Evolutionary conservation across 148 eudicot genomes (phyloP).

Genomic region (Arbutus unedo): DNA sequence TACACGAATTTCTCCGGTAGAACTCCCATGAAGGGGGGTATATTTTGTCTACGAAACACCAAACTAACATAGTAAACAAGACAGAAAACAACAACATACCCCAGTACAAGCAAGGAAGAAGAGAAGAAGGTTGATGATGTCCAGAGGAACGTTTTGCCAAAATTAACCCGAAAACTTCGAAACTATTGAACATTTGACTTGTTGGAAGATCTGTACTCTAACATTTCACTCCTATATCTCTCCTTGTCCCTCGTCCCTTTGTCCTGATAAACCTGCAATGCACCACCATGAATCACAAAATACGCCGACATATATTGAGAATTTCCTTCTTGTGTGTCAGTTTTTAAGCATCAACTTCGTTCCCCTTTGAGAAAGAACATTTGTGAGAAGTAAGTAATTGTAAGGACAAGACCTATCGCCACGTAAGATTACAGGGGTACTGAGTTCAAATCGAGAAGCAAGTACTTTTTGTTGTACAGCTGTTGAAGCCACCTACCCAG

Average conservation of each 20-base stretch:
- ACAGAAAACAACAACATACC: neutral
- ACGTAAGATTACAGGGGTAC: neutral
- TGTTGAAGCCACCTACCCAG: neutral
- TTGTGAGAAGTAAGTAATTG: neutral
- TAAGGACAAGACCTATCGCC: neutral
- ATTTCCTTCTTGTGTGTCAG: neutral
- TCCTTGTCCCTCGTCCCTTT: conserved; percentile 48
- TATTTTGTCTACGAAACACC: neutral
- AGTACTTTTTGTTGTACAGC: neutral
- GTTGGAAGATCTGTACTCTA: conserved; percentile 34
- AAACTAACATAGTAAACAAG: neutral
- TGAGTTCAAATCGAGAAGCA: neutral
- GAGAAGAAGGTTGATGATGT: neutral
- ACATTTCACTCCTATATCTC: conserved; percentile 46
- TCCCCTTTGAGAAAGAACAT: neutral
- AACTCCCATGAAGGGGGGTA: neutral
- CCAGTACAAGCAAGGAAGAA: conserved; percentile 4
- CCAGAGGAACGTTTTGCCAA: neutral
- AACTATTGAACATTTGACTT: conserved; percentile 15
- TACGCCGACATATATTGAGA: neutral
- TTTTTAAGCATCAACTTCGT: neutral
- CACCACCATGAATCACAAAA: conserved; percentile 9
- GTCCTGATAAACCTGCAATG: conserved; percentile 58
- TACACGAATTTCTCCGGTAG: neutral
- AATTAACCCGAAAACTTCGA: neutral